A percentile compares a stretch with the other conserved stretches of the same genome.
Evolutionary conservation across 371 early-diverging fungal genomes (phyloP).

Genomic region (Capniomyces stellatus): DNA sequence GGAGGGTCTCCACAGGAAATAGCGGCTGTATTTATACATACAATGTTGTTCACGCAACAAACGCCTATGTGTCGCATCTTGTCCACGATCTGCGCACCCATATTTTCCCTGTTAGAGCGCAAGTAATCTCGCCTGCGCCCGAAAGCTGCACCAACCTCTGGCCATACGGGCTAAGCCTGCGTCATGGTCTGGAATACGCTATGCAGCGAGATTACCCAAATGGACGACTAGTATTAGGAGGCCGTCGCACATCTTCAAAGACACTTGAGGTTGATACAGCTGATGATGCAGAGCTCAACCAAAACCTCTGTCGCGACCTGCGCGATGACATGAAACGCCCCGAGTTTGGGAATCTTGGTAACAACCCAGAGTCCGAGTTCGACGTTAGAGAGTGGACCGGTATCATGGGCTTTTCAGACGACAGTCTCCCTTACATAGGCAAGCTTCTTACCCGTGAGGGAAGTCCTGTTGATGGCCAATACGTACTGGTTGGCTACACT

Average conservation of each 20-base stretch:
- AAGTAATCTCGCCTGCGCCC: constrained; percentile 3
- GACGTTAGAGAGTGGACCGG: constrained; percentile 8
- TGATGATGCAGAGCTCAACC: constrained; percentile 4
- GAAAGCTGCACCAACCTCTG: not conserved
- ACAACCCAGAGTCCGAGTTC: not conserved
- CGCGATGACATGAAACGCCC: not conserved
- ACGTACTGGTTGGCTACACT: not conserved
- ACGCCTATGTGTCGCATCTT: constrained; percentile 9
- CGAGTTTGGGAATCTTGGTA: not conserved
- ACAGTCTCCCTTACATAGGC: not conserved
- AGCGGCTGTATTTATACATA: constrained; percentile 3
- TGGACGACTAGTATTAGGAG: constrained; percentile 5
- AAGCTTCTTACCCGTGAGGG: not conserved
- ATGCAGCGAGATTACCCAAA: constrained; percentile 6
- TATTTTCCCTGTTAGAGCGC: constrained; percentile 8
- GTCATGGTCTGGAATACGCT: constrained; percentile 7
- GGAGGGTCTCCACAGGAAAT: constrained; percentile 2
- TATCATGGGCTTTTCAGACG: constrained; percentile 7
- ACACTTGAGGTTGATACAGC: constrained; percentile 1
- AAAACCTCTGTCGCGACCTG: not conserved
- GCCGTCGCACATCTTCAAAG: not conserved
- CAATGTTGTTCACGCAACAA: constrained; percentile 9
- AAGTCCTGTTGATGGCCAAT: not conserved
- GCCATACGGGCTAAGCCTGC: constrained; percentile 4
- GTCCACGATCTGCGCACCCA: constrained; percentile 2